These are phyloP conservation scores for Marasmius oreades DNA, from an alignment of 1,284 basidiomycete species.

Conservation along the genomic window DNA sequence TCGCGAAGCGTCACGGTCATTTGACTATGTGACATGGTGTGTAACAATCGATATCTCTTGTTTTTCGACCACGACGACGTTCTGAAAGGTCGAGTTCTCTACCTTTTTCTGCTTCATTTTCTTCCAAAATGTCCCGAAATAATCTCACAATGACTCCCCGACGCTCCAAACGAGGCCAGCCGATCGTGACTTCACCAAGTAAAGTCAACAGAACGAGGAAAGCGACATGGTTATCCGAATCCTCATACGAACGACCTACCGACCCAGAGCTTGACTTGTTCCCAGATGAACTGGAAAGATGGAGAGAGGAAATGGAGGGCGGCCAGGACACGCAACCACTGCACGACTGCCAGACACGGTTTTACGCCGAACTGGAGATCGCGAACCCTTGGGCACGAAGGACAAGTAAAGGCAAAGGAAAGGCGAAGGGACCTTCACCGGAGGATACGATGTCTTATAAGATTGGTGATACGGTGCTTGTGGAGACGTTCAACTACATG, in stretches of 20 bases:
- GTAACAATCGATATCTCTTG: no score
- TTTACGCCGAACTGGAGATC: conserved; percentile 36
- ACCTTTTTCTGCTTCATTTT: not conserved
- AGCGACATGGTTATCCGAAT: not conserved
- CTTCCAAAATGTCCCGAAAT: not conserved
- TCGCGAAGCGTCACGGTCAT: no score
- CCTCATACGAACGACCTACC: conserved; percentile 28
- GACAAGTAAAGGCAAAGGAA: conserved; percentile 13
- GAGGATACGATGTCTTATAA: conserved; percentile 28
- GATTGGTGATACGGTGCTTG: conserved; percentile 62
- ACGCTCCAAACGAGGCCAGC: not conserved
- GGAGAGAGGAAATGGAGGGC: conserved; percentile 20
- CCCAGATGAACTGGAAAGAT: conserved; percentile 29
- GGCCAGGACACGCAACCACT: conserved; percentile 25
- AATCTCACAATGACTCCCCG: conserved; percentile 1
- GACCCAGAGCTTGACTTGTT: conserved; percentile 33
- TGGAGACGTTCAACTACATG: conserved; percentile 42
- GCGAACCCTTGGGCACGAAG: conserved; percentile 18
- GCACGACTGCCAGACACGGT: conserved; percentile 30
- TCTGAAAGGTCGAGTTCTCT: no score
- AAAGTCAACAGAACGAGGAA: not conserved
- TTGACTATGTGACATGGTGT: no score
- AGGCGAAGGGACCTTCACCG: conserved; percentile 19
- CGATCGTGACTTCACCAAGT: not conserved
- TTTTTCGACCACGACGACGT: not conserved